These are phyloP conservation scores for Yamadazyma jaroonii DNA, from an alignment of 1,139 yeast genomes.

Conservation along the genomic window DNA sequence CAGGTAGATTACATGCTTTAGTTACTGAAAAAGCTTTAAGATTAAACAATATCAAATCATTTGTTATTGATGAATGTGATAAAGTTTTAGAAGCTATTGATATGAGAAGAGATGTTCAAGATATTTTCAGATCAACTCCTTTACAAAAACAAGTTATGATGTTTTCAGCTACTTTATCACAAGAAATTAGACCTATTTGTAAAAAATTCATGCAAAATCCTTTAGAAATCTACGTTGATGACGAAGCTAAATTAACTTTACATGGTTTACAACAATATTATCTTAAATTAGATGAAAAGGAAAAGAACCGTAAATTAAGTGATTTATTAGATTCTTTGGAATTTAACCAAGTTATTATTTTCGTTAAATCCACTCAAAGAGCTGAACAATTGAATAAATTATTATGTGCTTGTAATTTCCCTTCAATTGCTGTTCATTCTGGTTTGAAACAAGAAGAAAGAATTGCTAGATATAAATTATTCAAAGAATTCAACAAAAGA, in stretches of 20 bases:
- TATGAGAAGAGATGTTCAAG: slow-evolving; percentile 99
- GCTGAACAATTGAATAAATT: slow-evolving; percentile 90
- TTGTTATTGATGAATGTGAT: slow-evolving; percentile 98
- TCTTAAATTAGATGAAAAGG: slow-evolving; percentile 83
- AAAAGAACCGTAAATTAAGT: slow-evolving; percentile 90
- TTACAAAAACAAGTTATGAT: slow-evolving; percentile 99
- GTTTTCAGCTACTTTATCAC: slow-evolving; percentile 95
- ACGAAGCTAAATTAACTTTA: slow-evolving; percentile 93
- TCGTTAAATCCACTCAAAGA: slow-evolving; percentile 88
- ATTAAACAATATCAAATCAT: slow-evolving; percentile 86
- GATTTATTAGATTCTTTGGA: slow-evolving; percentile 92
- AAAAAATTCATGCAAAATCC: slow-evolving; percentile 98
- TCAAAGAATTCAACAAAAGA: slow-evolving; percentile 98
- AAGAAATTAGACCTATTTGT: slow-evolving; percentile 94
- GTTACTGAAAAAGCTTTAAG: slow-evolving; percentile 89
- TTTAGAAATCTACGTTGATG: slow-evolving; percentile 94
- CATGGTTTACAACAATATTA: slow-evolving; percentile 98
- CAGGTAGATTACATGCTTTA: slow-evolving; percentile 94
- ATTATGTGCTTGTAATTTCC: slow-evolving; percentile 92
- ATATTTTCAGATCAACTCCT: slow-evolving; percentile 95
- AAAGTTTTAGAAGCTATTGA: slow-evolving; percentile 88
- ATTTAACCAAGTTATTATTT: slow-evolving; percentile 96
- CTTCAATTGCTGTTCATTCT: slow-evolving; percentile 95
- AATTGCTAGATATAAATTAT: slow-evolving; percentile 92
- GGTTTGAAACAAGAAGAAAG: slow-evolving; percentile 97